Percentiles rank a stretch among this genome's conserved stretches.
phyloP scores from a whole-genome alignment of 2,329 filamentous ascomycete genomes.

The Trichoderma cornu-damae region DNA sequence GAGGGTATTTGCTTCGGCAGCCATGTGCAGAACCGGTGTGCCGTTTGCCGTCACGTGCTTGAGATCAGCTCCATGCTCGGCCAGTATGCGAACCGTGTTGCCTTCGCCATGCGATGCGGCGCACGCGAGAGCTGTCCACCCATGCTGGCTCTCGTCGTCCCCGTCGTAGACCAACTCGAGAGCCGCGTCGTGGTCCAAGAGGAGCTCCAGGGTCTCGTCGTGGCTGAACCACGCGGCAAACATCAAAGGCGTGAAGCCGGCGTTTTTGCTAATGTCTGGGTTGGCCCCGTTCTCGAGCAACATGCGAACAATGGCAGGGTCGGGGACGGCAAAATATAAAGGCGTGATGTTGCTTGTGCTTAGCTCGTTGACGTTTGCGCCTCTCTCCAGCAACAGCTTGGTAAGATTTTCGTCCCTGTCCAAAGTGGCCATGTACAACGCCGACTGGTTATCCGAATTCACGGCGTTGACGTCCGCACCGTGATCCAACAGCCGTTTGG shows the following conservation, averaged over 20 bases:
- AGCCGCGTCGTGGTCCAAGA: slow-evolving; percentile 10
- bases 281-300: slow-evolving; percentile 18
- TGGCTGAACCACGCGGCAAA: slow-evolving; percentile 15
- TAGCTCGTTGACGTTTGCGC: slow-evolving; percentile 21
- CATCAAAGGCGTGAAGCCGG: slow-evolving; percentile 15
- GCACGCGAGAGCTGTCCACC: slow-evolving; percentile 14
- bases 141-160: slow-evolving; percentile 4
- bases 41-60: not conserved
- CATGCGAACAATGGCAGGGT: not conserved
- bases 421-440: not conserved
- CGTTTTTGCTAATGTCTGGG: slow-evolving; percentile 1
- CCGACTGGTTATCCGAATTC: not conserved
- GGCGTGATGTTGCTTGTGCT: not conserved
- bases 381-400: slow-evolving; percentile 18
- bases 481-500: slow-evolving; percentile 15
- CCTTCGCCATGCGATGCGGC: not conserved
- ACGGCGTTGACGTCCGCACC: slow-evolving; percentile 14
- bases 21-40: slow-evolving; percentile 5
- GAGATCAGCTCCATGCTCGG: slow-evolving; percentile 16
- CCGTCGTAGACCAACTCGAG: slow-evolving; percentile 8
- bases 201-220: not conserved
- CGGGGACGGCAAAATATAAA: slow-evolving; percentile 10
- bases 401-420: slow-evolving; percentile 11
- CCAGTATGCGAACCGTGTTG: not conserved
- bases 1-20: not conserved